Percentiles rank a stretch among this genome's conserved stretches.
Evolutionary conservation across 768 basidiomycete genomes (phyloP).

Genomic region (Lactifluus volemus): DNA sequence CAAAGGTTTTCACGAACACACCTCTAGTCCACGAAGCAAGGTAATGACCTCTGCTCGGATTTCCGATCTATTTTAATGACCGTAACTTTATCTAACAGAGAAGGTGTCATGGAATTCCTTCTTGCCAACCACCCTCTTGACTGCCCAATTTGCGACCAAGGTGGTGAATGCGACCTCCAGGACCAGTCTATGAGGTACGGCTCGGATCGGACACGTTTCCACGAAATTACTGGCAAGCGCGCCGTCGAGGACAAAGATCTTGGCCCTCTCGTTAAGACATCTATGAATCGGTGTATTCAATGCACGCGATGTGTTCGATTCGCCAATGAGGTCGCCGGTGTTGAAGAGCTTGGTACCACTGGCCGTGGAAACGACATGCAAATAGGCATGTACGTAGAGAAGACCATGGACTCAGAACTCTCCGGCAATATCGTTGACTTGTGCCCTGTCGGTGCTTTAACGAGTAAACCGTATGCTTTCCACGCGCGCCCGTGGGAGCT

Average conservation of each 20-base stretch:
- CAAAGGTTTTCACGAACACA: conserved; percentile 89
- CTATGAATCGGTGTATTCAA: conserved; percentile 98
- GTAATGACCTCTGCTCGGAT: conserved; percentile 29
- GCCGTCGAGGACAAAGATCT: conserved; percentile 98
- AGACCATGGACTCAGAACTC: conserved; percentile 94
- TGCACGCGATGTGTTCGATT: conserved; percentile 99
- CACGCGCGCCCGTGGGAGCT: conserved; percentile 97
- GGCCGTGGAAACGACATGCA: conserved; percentile 98
- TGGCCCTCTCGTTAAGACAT: conserved; percentile 96
- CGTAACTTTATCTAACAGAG: conserved; percentile 35
- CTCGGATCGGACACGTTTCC: conserved; percentile 94
- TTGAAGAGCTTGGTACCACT: conserved; percentile 94
- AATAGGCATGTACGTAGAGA: conserved; percentile 97
- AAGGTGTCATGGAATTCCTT: conserved; percentile 99
- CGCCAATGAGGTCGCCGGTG: conserved; percentile 98
- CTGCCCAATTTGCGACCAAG: conserved; percentile 98
- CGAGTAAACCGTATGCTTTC: conserved; percentile 98
- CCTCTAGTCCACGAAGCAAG: conserved; percentile 85
- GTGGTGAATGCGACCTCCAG: conserved; percentile 97
- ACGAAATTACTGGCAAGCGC: conserved; percentile 96
- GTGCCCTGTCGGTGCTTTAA: conserved; percentile 96
- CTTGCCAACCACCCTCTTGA: conserved; percentile 97
- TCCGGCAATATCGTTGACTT: conserved; percentile 96
- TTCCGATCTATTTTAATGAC: conserved; percentile 17
- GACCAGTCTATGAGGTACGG: conserved; percentile 99